Percentiles rank a stretch among this genome's conserved stretches.
Conservation (phyloP, 208 protist genomes). For the Angomonas ambiguus region DNA sequence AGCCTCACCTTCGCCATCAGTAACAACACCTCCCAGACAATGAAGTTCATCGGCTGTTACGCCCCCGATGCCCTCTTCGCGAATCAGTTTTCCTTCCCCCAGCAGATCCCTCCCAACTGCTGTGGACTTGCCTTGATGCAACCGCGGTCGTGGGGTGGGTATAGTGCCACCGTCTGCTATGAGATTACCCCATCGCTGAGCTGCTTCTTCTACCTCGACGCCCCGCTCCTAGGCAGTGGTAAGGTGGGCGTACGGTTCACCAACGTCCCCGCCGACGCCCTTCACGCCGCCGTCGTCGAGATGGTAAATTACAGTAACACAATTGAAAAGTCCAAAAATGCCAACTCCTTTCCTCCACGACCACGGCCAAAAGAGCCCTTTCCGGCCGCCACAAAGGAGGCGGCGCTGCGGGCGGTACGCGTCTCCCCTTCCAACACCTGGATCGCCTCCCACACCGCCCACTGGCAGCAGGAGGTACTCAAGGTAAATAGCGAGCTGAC, state of each 20-base stretch:
- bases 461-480: constrained; percentile 17
- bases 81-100: constrained; percentile 46
- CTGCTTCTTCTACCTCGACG: constrained; percentile 73
- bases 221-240: constrained; percentile 44
- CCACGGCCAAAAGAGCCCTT: background rate
- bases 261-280: constrained; percentile 27
- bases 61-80: constrained; percentile 41
- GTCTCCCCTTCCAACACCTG: constrained; percentile 23
- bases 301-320: constrained; percentile 22
- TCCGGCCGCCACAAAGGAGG: background rate
- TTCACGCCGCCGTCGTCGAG: constrained; percentile 30
- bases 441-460: constrained; percentile 23
- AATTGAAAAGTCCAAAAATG: constrained; percentile 26
- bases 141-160: constrained; percentile 59
- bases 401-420: constrained; percentile 7
- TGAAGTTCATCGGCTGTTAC: constrained; percentile 45
- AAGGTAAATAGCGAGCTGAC: constrained; percentile 18
- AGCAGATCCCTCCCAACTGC: constrained; percentile 32
- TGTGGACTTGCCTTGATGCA: constrained; percentile 58
- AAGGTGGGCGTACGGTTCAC: constrained; percentile 68
- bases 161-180: constrained; percentile 62
- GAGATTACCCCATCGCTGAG: constrained; percentile 38
- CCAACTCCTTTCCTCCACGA: background rate
- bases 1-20: constrained; percentile 48
- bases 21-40: constrained; percentile 36